A percentile compares a stretch with the other conserved stretches of the same genome.
Conservation (phyloP, 2,329 filamentous ascomycete species). For the Cladosporium sp. region DNA sequence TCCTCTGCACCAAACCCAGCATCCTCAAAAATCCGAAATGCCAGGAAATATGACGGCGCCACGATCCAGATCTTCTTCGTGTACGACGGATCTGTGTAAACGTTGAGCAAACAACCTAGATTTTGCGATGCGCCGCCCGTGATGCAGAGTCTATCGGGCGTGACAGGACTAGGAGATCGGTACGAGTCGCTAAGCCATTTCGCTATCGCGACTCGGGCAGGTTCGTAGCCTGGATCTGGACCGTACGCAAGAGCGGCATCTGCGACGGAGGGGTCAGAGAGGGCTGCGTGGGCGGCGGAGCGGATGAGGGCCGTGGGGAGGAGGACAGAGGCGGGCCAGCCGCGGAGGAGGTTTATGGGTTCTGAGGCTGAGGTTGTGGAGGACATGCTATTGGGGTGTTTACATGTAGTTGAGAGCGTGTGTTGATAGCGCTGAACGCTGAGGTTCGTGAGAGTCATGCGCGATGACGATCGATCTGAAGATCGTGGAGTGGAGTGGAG, state of each 20-base stretch:
- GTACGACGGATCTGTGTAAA: slow-evolving; percentile 72
- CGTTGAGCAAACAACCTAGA: slow-evolving; percentile 70
- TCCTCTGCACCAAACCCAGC: slow-evolving; percentile 56
- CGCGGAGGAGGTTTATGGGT: slow-evolving; percentile 61
- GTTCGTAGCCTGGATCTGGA: slow-evolving; percentile 68
- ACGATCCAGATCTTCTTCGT: slow-evolving; percentile 77
- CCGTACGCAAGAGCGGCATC: slow-evolving; percentile 71
- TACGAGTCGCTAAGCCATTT: slow-evolving; percentile 67
- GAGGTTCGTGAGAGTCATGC: too few species aligned
- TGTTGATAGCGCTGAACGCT: too few species aligned
- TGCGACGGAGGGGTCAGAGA: slow-evolving; percentile 57
- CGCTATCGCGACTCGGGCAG: slow-evolving; percentile 65
- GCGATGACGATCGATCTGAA: too few species aligned
- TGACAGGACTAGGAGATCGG: slow-evolving; percentile 31
- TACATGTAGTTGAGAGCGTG: too few species aligned
- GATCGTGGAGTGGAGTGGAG: too few species aligned
- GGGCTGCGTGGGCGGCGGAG: slow-evolving; percentile 55
- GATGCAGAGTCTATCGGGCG: slow-evolving; percentile 65
- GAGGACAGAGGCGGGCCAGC: slow-evolving; percentile 63
- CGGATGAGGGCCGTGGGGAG: slow-evolving; percentile 63
- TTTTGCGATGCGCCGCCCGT: slow-evolving; percentile 84
- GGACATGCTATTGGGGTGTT: too few species aligned
- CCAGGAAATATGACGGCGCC: slow-evolving; percentile 79
- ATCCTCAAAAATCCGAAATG: slow-evolving; percentile 80
- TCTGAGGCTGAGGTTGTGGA: neutral